These are phyloP conservation scores for Suillus clintonianus DNA, from an alignment of 768 basidiomycete genomes.

Conservation along the genomic window DNA sequence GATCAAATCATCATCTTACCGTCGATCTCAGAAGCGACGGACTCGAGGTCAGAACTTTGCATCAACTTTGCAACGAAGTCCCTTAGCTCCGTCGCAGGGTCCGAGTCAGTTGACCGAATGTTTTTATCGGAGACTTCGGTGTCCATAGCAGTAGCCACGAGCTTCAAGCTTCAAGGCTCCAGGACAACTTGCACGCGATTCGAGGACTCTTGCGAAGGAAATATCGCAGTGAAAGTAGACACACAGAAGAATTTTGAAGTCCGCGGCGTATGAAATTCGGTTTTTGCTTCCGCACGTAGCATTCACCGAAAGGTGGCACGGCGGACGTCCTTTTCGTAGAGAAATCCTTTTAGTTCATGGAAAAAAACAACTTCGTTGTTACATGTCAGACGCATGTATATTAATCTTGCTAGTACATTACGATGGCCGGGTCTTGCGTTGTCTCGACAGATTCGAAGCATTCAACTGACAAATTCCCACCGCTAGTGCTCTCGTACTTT, in stretches of 20 bases:
- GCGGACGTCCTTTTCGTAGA: not conserved
- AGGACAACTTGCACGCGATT: not conserved
- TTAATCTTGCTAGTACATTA: not conserved
- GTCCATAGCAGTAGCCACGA: not conserved
- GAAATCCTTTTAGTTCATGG: not conserved
- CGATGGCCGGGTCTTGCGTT: not conserved
- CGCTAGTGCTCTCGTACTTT: not conserved
- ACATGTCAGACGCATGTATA: not conserved
- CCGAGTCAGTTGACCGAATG: not conserved
- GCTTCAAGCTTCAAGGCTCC: not conserved
- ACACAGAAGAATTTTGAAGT: not conserved
- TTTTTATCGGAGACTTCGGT: not conserved
- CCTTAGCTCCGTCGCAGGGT: conserved; percentile 20
- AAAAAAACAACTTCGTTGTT: not conserved
- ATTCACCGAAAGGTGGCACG: no score
- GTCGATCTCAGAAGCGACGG: conserved; percentile 49
- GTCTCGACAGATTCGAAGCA: not conserved
- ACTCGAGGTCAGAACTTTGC: conserved; percentile 39
- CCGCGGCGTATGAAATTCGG: not conserved
- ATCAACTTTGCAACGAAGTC: conserved; percentile 31
- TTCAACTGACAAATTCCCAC: not conserved
- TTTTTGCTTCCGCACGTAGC: not conserved
- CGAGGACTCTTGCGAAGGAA: not conserved
- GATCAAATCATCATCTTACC: conserved; percentile 35
- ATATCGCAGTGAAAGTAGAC: not conserved